Conservation (phyloP, 768 basidiomycete genomes). For the Boletellus ananas region DNA sequence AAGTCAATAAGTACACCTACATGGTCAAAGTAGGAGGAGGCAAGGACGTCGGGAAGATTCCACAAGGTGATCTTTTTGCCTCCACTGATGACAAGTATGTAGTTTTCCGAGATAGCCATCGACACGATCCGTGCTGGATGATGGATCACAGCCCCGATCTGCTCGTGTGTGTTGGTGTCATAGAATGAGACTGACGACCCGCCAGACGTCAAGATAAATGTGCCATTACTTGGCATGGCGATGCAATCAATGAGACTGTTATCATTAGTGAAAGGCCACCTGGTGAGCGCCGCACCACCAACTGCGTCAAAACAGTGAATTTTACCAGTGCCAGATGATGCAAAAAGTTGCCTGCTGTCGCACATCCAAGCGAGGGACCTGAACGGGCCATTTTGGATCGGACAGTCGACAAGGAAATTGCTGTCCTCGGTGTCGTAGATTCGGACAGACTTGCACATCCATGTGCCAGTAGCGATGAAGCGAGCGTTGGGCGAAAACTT, state of each 20-base stretch:
- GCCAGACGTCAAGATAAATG: background rate
- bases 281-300: background rate
- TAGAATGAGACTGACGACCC: conserved; percentile 3
- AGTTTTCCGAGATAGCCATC: conserved; percentile 2
- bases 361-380: background rate
- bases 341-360: background rate
- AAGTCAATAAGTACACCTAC: background rate
- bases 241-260: background rate
- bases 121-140: background rate
- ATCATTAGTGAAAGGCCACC: background rate
- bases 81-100: background rate
- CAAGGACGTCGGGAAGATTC: background rate
- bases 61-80: background rate
- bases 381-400: background rate
- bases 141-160: background rate
- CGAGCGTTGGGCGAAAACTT: conserved; percentile 5
- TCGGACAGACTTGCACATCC: background rate
- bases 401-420: background rate
- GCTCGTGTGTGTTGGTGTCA: conserved; percentile 1
- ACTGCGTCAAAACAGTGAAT: background rate
- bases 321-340: background rate
- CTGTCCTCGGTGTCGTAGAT: background rate
- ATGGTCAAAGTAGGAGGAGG: background rate
- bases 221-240: background rate
- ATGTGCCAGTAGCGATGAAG: background rate